phyloP scores from a whole-genome alignment of 495 filamentous ascomycete genomes.

The Choiromyces venosus region DNA sequence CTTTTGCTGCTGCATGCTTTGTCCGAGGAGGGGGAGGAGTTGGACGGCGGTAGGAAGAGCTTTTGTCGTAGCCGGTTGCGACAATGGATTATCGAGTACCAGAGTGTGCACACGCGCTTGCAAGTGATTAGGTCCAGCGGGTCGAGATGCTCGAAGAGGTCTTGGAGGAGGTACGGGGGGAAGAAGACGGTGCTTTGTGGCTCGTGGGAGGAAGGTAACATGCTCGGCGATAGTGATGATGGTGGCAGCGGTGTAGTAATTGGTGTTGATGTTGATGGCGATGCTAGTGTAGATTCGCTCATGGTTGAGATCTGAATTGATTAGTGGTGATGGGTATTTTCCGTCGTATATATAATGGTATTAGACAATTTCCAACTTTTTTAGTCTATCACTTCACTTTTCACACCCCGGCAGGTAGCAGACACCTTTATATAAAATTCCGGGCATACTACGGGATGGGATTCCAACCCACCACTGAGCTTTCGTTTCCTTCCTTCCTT shows the following conservation, averaged over 20 bases:
- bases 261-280: background rate
- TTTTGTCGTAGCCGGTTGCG: slow-evolving; percentile 21
- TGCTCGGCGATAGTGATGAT: background rate
- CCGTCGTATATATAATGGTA: background rate
- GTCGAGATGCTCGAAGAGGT: slow-evolving; percentile 22
- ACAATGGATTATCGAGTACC: slow-evolving; percentile 22
- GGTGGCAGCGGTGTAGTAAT: background rate
- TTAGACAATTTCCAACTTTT: background rate
- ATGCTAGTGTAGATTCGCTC: background rate
- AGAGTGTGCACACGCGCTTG: slow-evolving; percentile 22
- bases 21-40: background rate
- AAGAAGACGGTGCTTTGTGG: background rate
- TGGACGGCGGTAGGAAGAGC: slow-evolving; percentile 18
- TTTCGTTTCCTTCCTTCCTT: background rate
- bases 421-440: background rate
- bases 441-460: background rate
- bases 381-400: background rate
- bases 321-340: background rate
- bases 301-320: slow-evolving; percentile 1
- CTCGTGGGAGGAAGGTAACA: background rate
- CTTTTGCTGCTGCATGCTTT: background rate
- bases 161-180: slow-evolving; percentile 26
- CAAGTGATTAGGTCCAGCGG: slow-evolving; percentile 14
- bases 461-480: background rate
- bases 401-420: no score